Base-by-base conservation (phyloP, 257 asterid genomes). In the Leptodermis oblonga region DNA sequence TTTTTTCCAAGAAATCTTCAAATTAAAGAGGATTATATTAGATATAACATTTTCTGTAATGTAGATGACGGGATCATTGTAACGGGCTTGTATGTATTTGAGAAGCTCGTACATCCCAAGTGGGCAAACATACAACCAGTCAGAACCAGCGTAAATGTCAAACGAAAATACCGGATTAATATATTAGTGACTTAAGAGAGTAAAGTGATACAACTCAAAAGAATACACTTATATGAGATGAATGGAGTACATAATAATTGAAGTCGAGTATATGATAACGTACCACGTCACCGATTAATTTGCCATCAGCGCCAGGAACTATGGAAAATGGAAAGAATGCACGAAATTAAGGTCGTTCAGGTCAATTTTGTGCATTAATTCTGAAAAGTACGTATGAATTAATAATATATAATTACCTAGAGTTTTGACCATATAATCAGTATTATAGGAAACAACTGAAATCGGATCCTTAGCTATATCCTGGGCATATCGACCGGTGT, bases 41-140 rank as follows among this genome's bases (percentile, higher is more conserved):
- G n/a, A n/a, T n/a, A 28, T 74, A 81, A 81, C 82, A 55, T 81
- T 81, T 58, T 78, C 81, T 1, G 82, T 78, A 12, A 81, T 74
- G 62, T 69, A 81, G 37, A 78, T 75, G 14, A 69, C 1, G 4
- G 82, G 82, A 62, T 72, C 56, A 20, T 78, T 58, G 17, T 81
- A 81, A 7, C 14, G 55, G 0, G 37, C 1, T 30, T 78, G 37
- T 0, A 71, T 17, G 64, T 72, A 51, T 0, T 22, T 3, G 18
- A 81, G 25, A 34, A 78, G 74, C 31, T 48, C 30, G 49, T 52
- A 39, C 11, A 81, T 68, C 46, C 85, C 85, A 0, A 20, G 0
- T 3, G 85, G 85, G 22, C 71, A 78, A 45, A 74, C 55, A 15
- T 18, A 68, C 28, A 77, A 10, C 85, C 82, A 81, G 0, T 17